These are phyloP conservation scores for Stagonosporopsis rhizophila DNA, from an alignment of 2,329 filamentous ascomycete species.

Conservation along the genomic window DNA sequence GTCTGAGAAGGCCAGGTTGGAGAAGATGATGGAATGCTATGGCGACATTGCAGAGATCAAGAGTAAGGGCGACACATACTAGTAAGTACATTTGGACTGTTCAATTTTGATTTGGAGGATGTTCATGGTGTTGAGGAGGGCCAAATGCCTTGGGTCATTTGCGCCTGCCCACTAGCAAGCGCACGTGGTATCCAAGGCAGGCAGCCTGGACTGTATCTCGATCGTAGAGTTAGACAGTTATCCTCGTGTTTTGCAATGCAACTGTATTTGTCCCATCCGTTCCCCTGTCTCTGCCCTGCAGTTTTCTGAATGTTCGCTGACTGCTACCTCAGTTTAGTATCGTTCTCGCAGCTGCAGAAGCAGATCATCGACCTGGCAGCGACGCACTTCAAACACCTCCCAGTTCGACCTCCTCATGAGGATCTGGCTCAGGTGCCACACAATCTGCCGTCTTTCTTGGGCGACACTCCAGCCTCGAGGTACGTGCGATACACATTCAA, in stretches of 20 bases:
- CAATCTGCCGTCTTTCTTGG: conserved; percentile 62
- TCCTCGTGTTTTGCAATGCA: conserved; percentile 34
- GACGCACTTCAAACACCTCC: conserved; percentile 61
- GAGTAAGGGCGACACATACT: conserved; percentile 53
- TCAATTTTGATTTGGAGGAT: conserved; percentile 25
- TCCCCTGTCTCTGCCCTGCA: conserved; percentile 16
- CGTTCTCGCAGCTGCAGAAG: conserved; percentile 59
- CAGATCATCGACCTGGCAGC: conserved; percentile 61
- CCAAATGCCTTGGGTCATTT: conserved; percentile 23
- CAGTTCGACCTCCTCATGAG: conserved; percentile 59
- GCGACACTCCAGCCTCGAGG: conserved; percentile 59
- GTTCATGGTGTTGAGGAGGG: conserved; percentile 20
- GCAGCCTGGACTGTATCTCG: conserved; percentile 22
- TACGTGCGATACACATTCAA: conserved; percentile 20
- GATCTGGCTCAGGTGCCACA: conserved; percentile 60
- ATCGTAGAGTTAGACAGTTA: conserved; percentile 19
- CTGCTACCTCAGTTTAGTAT: conserved; percentile 53
- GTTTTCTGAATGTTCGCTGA: conserved; percentile 26
- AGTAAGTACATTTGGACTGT: conserved; percentile 50
- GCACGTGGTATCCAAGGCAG: conserved; percentile 19
- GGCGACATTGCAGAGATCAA: conserved; percentile 53
- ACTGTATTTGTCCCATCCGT: conserved; percentile 26
- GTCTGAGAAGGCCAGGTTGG: conserved; percentile 51
- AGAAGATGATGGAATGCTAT: conserved; percentile 53
- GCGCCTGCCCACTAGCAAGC: conserved; percentile 15